Evolutionary conservation across 2,329 filamentous ascomycete species (phyloP).

Genomic region (Alternaria triticimaculans): DNA sequence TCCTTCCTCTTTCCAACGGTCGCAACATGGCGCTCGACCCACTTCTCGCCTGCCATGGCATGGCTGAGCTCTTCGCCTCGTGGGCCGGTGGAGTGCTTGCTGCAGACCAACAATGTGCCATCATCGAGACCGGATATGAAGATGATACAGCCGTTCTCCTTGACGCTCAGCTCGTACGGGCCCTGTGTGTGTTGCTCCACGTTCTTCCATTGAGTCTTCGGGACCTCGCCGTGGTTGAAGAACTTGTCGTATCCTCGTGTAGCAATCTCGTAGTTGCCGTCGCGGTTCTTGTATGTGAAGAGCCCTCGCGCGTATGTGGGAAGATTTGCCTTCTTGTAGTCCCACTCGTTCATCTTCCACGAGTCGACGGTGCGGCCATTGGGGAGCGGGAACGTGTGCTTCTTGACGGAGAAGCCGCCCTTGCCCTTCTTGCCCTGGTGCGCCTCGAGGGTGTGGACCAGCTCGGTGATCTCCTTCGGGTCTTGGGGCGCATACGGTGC

Average conservation of each 20-base stretch:
- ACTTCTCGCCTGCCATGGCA: slow-evolving; percentile 80
- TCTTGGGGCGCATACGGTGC: slow-evolving; percentile 75
- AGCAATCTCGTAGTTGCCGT: slow-evolving; percentile 76
- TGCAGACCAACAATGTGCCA: slow-evolving; percentile 91
- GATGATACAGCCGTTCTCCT: slow-evolving; percentile 99
- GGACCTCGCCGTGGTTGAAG: slow-evolving; percentile 89
- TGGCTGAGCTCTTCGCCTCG: slow-evolving; percentile 81
- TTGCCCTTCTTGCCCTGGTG: slow-evolving; percentile 55
- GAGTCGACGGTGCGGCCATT: slow-evolving; percentile 77
- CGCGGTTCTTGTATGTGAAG: slow-evolving; percentile 78
- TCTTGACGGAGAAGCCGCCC: slow-evolving; percentile 75
- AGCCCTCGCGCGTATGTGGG: slow-evolving; percentile 93
- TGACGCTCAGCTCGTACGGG: slow-evolving; percentile 93
- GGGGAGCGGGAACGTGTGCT: slow-evolving; percentile 75
- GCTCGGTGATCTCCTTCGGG: slow-evolving; percentile 66
- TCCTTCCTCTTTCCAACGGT: slow-evolving; percentile 77
- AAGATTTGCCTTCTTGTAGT: slow-evolving; percentile 86
- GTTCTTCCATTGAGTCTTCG: slow-evolving; percentile 80
- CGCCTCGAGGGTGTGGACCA: slow-evolving; percentile 70
- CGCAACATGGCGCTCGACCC: slow-evolving; percentile 80
- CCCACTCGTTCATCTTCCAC: slow-evolving; percentile 93
- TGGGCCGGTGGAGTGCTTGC: slow-evolving; percentile 93
- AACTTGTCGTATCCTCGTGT: slow-evolving; percentile 98
- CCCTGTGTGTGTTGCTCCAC: slow-evolving; percentile 78
- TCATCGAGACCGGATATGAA: slow-evolving; percentile 93